phyloP scores from a whole-genome alignment of 139 green algal genomes.

The Trebouxia sp. region DNA sequence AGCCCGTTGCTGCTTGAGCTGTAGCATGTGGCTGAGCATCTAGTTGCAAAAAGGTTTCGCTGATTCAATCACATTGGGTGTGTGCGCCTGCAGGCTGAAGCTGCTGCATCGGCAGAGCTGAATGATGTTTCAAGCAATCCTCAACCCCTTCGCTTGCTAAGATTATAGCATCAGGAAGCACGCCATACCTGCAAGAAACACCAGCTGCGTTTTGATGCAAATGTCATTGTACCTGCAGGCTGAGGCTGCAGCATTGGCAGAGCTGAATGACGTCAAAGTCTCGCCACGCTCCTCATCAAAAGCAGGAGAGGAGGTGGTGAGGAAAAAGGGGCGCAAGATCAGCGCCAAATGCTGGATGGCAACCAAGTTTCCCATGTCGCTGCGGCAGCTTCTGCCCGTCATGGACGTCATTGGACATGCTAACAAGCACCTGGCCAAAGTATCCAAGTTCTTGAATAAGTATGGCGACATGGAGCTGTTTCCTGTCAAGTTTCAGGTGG shows the following conservation, averaged over 20 bases:
- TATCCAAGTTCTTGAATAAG: conserved; percentile 57
- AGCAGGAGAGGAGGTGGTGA: not conserved
- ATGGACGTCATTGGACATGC: conserved; percentile 77
- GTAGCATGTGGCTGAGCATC: no score
- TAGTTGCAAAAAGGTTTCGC: not conserved
- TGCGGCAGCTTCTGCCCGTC: conserved; percentile 78
- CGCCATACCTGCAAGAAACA: no score
- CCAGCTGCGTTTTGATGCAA: no score
- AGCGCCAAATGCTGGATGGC: conserved; percentile 70
- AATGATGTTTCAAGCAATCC: no score
- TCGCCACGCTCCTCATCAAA: conserved; percentile 4
- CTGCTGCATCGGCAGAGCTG: not conserved
- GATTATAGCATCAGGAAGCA: no score
- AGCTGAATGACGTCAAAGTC: conserved; percentile 8
- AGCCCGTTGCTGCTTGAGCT: no score
- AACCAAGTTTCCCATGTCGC: conserved; percentile 64
- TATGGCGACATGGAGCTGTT: conserved; percentile 77
- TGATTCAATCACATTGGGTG: not conserved
- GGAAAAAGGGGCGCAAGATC: conserved; percentile 28
- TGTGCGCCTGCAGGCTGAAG: not conserved
- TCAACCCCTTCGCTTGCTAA: no score
- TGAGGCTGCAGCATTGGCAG: not conserved
- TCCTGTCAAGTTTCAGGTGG: conserved; percentile 75
- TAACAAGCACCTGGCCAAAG: conserved; percentile 77
- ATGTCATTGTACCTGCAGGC: not conserved